phyloP scores from a whole-genome alignment of 2,329 filamentous ascomycete species.

The Claviceps sp. region DNA sequence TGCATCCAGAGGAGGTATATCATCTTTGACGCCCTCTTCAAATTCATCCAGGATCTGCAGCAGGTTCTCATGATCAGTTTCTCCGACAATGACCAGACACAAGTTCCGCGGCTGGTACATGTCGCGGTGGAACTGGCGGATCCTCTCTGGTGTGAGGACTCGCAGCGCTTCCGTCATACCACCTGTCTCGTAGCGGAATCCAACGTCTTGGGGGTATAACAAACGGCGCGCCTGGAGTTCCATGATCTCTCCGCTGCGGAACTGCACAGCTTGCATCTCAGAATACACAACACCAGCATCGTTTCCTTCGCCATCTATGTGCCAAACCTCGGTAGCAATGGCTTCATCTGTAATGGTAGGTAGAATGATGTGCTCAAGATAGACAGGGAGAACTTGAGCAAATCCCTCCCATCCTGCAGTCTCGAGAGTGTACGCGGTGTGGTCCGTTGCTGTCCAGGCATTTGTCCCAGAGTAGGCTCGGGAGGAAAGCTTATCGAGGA shows the following conservation, averaged over 20 bases:
- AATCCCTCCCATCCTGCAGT: conserved; percentile 97
- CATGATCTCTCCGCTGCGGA: conserved; percentile 73
- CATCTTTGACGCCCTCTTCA: conserved; percentile 71
- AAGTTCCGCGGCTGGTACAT: conserved; percentile 99
- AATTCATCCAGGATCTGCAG: conserved; percentile 74
- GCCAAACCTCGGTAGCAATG: conserved; percentile 92
- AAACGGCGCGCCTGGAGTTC: conserved; percentile 67
- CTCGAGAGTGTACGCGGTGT: conserved; percentile 91
- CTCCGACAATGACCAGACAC: conserved; percentile 81
- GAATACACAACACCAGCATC: conserved; percentile 97
- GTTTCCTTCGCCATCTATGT: conserved; percentile 83
- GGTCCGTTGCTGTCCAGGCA: conserved; percentile 92
- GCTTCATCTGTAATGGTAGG: conserved; percentile 86
- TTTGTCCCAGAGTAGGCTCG: conserved; percentile 90
- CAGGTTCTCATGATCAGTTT: conserved; percentile 71
- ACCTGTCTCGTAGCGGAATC: conserved; percentile 96
- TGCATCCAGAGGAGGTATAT: conserved; percentile 60
- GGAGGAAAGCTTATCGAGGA: conserved; percentile 86
- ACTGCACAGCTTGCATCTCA: conserved; percentile 95
- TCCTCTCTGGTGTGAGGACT: conserved; percentile 73
- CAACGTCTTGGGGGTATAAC: conserved; percentile 77
- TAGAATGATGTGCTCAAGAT: conserved; percentile 84
- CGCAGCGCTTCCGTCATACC: conserved; percentile 89
- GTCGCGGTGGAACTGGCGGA: conserved; percentile 83
- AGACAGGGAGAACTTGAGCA: conserved; percentile 83